Evolutionary conservation across 2,329 filamentous ascomycete genomes (phyloP).

Genomic region (Colletotrichum limetticola): DNA sequence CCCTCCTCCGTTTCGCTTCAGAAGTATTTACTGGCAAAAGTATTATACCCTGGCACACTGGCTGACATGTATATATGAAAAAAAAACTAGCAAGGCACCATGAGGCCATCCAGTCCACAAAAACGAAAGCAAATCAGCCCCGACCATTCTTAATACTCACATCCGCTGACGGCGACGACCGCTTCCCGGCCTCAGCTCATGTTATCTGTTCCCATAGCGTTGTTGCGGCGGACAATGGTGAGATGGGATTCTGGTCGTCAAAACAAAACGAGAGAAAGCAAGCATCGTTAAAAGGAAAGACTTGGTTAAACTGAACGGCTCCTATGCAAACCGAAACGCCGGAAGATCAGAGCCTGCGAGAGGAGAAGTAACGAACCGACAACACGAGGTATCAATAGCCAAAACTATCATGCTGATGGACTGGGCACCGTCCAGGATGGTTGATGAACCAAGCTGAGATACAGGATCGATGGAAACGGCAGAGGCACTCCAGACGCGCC

Average conservation of each 20-base stretch:
- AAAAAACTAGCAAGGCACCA: not conserved
- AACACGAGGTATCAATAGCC: constrained; percentile 53
- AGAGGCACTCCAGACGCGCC: constrained; percentile 75
- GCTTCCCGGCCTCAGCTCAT: constrained; percentile 5
- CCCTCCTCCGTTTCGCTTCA: not conserved
- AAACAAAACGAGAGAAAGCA: not conserved
- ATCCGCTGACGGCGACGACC: constrained; percentile 14
- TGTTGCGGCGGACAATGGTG: not conserved
- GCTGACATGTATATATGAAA: not conserved
- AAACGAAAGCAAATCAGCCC: not conserved
- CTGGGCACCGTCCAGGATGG: constrained; percentile 71
- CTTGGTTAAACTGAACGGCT: constrained; percentile 14
- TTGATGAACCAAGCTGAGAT: constrained; percentile 72
- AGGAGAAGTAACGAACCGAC: not conserved
- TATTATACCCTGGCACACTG: constrained; percentile 10
- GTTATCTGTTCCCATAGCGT: not conserved
- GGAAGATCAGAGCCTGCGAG: constrained; percentile 4
- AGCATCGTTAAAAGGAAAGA: constrained; percentile 15
- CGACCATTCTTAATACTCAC: constrained; percentile 3
- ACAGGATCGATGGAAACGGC: constrained; percentile 70
- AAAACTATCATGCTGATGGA: constrained; percentile 73
- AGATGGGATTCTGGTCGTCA: not conserved
- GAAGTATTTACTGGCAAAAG: constrained; percentile 16
- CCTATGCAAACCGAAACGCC: constrained; percentile 29
- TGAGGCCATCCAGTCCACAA: not conserved